Percentiles rank a stretch among this genome's conserved stretches.
Conservation (phyloP, 2,329 filamentous ascomycete species). For the Colletotrichum viniferum region DNA sequence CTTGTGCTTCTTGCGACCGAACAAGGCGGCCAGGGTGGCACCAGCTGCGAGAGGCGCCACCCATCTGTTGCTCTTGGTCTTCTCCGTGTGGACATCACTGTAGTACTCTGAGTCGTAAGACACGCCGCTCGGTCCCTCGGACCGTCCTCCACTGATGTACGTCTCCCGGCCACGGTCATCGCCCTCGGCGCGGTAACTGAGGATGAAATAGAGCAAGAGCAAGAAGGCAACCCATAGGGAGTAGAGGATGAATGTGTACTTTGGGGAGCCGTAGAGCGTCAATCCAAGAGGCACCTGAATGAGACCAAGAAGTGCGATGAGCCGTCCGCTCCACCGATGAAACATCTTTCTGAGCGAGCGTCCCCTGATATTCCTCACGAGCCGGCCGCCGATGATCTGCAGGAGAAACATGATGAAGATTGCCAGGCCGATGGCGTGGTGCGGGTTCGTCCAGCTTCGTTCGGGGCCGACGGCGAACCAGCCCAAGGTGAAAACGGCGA, state of each 20-base stretch:
- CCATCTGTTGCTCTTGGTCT: slow-evolving; percentile 46
- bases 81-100: slow-evolving; percentile 42
- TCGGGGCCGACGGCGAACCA: slow-evolving; percentile 79
- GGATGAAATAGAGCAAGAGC: slow-evolving; percentile 76
- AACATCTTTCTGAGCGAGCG: slow-evolving; percentile 64
- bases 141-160: slow-evolving; percentile 63
- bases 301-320: slow-evolving; percentile 80
- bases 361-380: slow-evolving; percentile 59
- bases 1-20: slow-evolving; percentile 47
- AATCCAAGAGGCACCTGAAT: slow-evolving; percentile 88
- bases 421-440: slow-evolving; percentile 83
- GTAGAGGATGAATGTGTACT: slow-evolving; percentile 84
- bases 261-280: slow-evolving; percentile 89
- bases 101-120: slow-evolving; percentile 44
- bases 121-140: slow-evolving; percentile 46
- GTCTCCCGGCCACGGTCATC: slow-evolving; percentile 56
- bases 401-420: slow-evolving; percentile 76
- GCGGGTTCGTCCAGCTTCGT: slow-evolving; percentile 77
- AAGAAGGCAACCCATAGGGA: slow-evolving; percentile 78
- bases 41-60: slow-evolving; percentile 58
- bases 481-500: slow-evolving; percentile 75
- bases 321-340: slow-evolving; percentile 86
- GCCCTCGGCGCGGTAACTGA: slow-evolving; percentile 72
- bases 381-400: slow-evolving; percentile 72
- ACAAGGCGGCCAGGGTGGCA: slow-evolving; percentile 52